phyloP scores from a whole-genome alignment of 306 rosid species.

The Dicorynia guianensis region DNA sequence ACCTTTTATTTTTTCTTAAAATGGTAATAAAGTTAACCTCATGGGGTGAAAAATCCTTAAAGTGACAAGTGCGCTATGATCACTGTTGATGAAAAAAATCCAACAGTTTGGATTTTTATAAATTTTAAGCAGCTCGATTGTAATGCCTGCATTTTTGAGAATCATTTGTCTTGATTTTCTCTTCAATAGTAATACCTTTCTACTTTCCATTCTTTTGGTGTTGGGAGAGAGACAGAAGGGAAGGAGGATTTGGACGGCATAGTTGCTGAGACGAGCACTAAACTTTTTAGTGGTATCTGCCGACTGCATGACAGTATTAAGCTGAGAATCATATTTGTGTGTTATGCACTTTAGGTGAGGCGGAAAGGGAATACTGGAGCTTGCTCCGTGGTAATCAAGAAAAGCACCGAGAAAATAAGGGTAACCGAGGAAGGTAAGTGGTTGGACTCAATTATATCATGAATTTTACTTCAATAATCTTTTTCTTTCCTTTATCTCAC shows the following conservation, averaged over 20 bases:
- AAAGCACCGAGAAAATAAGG: slow-evolving; percentile 53
- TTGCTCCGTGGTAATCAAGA: slow-evolving; percentile 74
- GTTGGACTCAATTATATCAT: not conserved
- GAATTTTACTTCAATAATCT: not conserved
- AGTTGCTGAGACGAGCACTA: slow-evolving; percentile 12
- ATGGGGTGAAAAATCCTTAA: too few relatives aligned
- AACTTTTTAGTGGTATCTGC: not conserved
- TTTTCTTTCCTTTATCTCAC: not conserved
- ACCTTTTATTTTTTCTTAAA: too few relatives aligned
- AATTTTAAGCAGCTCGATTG: too few relatives aligned
- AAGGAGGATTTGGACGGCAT: not conserved
- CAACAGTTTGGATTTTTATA: too few relatives aligned
- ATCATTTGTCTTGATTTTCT: not conserved
- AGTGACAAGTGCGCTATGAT: too few relatives aligned
- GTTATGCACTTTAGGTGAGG: slow-evolving; percentile 66
- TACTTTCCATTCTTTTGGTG: not conserved
- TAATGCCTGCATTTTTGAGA: not conserved
- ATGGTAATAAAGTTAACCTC: too few relatives aligned
- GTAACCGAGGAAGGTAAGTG: slow-evolving; percentile 78
- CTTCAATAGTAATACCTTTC: too few relatives aligned
- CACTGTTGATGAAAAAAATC: too few relatives aligned
- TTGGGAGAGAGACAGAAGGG: not conserved
- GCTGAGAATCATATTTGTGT: slow-evolving; percentile 12
- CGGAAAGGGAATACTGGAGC: slow-evolving; percentile 86
- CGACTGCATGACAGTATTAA: not conserved